Conservation (phyloP, 73 alveolate genomes). For the Paramecium biaurelia region DNA sequence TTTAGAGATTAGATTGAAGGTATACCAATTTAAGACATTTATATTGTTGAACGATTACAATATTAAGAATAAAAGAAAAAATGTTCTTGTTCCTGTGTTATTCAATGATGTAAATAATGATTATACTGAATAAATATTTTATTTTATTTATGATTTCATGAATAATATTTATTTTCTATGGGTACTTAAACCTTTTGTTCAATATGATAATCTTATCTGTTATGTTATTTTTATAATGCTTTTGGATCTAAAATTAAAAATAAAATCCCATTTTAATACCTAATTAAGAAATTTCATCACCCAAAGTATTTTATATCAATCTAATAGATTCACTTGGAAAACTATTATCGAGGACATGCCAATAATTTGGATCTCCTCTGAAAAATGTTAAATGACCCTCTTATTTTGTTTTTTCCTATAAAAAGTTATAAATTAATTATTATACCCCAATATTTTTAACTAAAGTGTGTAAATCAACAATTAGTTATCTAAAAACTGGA, state of each 20-base stretch:
- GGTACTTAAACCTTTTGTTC: slow-evolving; percentile 3
- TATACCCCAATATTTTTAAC: not conserved
- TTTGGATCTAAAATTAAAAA: not conserved
- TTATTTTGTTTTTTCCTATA: not conserved
- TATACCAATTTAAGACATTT: not conserved
- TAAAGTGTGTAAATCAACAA: not conserved
- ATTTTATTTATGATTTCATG: not conserved
- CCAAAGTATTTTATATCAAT: not conserved
- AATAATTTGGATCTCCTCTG: slow-evolving; percentile 44
- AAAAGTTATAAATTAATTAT: not conserved
- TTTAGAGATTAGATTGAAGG: slow-evolving; percentile 33
- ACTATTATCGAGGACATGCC: slow-evolving; percentile 49
- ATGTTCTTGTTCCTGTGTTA: slow-evolving; percentile 16
- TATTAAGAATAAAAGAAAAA: not conserved
- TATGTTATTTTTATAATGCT: not conserved
- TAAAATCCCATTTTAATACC: not conserved
- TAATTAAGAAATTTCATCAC: slow-evolving; percentile 28
- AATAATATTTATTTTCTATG: slow-evolving; percentile 25
- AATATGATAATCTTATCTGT: not conserved
- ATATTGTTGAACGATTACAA: not conserved
- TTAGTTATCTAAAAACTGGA: slow-evolving; percentile 34
- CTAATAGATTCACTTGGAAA: not conserved
- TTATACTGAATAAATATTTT: slow-evolving; percentile 8
- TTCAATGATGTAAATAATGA: not conserved
- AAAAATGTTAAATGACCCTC: not conserved